Conservation (phyloP, 345 rosid genomes). For the Bruguiera parviflora region DNA sequence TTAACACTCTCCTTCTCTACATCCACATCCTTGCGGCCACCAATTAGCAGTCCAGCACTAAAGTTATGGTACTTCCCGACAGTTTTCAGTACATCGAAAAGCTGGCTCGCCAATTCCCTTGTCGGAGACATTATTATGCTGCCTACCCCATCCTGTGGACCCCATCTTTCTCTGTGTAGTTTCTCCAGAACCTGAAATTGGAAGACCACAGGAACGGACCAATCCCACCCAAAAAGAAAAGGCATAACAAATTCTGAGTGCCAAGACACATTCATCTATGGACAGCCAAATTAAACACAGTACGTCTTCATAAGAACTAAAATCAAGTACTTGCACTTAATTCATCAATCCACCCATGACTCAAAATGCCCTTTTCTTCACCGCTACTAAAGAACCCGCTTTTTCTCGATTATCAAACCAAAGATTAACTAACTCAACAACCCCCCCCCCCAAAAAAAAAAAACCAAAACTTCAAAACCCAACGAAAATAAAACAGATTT, state of each 20-base stretch:
- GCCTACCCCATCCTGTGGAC: conserved; percentile 90
- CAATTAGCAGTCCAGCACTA: conserved; percentile 84
- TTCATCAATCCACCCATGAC: not conserved
- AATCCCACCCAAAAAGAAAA: not conserved
- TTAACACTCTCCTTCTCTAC: conserved; percentile 74
- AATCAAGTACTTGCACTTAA: not conserved
- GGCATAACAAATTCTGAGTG: not conserved
- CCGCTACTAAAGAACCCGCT: too few relatives aligned
- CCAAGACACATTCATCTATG: not conserved
- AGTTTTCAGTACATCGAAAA: conserved; percentile 65
- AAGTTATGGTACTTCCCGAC: conserved; percentile 79
- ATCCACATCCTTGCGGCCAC: conserved; percentile 85
- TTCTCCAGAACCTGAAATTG: conserved; percentile 64
- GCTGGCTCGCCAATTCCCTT: conserved; percentile 81
- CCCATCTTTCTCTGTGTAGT: conserved; percentile 78
- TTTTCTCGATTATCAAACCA: not conserved
- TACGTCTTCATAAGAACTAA: too few relatives aligned
- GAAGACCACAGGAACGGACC: too few relatives aligned
- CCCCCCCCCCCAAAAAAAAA: not conserved
- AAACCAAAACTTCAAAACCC: not conserved
- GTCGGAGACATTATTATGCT: conserved; percentile 89
- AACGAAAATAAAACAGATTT: not conserved
- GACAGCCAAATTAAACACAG: not conserved
- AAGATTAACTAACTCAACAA: not conserved
- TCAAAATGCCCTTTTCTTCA: too few relatives aligned